Conservation (phyloP, 2,329 filamentous ascomycete genomes). For the Pseudogymnoascus sp. region DNA sequence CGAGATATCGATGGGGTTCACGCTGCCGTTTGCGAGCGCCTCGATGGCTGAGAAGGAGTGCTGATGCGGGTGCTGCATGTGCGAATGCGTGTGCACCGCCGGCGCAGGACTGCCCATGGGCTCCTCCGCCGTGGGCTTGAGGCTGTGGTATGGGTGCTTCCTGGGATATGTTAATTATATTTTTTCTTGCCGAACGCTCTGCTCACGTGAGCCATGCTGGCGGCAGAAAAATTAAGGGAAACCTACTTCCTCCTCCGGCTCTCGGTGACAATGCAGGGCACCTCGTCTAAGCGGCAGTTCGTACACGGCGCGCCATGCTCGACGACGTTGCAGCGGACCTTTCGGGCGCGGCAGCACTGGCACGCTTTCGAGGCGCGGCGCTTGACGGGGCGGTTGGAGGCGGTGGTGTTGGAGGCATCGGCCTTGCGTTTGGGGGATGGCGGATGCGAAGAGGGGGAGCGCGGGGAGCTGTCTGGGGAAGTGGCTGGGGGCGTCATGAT, state of each 20-base stretch:
- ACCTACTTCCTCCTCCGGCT: conserved; percentile 62
- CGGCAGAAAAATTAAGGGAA: conserved; percentile 17
- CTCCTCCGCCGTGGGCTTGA: not conserved
- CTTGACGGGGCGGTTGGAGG: conserved; percentile 40
- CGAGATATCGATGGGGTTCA: conserved; percentile 22
- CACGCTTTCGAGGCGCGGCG: conserved; percentile 86
- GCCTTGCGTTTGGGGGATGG: conserved; percentile 17
- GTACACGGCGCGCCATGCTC: conserved; percentile 25
- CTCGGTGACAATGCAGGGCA: conserved; percentile 45
- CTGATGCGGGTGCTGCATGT: too few relatives aligned
- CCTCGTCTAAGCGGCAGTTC: conserved; percentile 35
- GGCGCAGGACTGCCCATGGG: not conserved
- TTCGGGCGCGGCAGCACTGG: conserved; percentile 77
- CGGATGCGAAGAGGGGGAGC: conserved; percentile 10
- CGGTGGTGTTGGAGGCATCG: conserved; percentile 15
- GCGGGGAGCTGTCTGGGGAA: conserved; percentile 9
- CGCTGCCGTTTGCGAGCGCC: conserved; percentile 18
- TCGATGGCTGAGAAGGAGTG: conserved; percentile 8
- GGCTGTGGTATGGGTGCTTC: not conserved
- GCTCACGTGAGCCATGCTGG: conserved; percentile 17
- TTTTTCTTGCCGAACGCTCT: conserved; percentile 14
- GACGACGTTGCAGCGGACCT: conserved; percentile 80
- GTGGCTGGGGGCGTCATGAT: not conserved
- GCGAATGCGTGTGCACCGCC: conserved; percentile 1
- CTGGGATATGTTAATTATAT: not conserved